A percentile compares a stretch with the other conserved stretches of the same genome.
Conservation (phyloP, 2,329 filamentous ascomycete genomes). For the Xylariaceae sp. region DNA sequence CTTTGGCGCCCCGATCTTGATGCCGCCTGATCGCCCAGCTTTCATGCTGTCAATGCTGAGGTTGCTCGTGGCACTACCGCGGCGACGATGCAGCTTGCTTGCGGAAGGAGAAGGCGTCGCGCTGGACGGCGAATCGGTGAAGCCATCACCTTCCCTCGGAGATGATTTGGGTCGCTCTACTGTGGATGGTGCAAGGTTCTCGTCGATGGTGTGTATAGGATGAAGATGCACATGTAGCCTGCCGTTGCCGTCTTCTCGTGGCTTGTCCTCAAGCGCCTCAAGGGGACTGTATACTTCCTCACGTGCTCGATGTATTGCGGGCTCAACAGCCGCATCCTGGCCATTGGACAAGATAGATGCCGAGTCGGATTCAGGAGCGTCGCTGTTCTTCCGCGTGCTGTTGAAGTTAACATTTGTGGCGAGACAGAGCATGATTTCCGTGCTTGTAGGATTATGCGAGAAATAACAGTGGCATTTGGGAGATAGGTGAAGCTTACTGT, state of each 20-base stretch:
- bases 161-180: constrained; percentile 8
- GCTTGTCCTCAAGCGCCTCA: constrained; percentile 4
- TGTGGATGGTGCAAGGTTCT: constrained; percentile 12
- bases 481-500: constrained; percentile 22
- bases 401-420: constrained; percentile 5
- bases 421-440: background rate
- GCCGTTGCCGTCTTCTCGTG: constrained; percentile 6
- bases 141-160: constrained; percentile 11
- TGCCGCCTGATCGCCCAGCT: constrained; percentile 27
- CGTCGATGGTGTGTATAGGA: constrained; percentile 16
- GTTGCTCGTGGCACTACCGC: constrained; percentile 29
- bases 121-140: constrained; percentile 5
- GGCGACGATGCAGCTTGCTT: constrained; percentile 16
- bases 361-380: constrained; percentile 25
- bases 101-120: constrained; percentile 13
- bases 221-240: constrained; percentile 9
- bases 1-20: constrained; percentile 35
- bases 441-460: background rate
- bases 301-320: constrained; percentile 20
- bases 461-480: background rate
- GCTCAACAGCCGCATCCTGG: constrained; percentile 14
- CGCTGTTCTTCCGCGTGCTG: constrained; percentile 22
- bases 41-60: constrained; percentile 37
- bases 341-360: constrained; percentile 20
- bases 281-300: constrained; percentile 15